Evolutionary conservation across 1,284 basidiomycete genomes (phyloP).

Genomic region (Cerrena zonata): DNA sequence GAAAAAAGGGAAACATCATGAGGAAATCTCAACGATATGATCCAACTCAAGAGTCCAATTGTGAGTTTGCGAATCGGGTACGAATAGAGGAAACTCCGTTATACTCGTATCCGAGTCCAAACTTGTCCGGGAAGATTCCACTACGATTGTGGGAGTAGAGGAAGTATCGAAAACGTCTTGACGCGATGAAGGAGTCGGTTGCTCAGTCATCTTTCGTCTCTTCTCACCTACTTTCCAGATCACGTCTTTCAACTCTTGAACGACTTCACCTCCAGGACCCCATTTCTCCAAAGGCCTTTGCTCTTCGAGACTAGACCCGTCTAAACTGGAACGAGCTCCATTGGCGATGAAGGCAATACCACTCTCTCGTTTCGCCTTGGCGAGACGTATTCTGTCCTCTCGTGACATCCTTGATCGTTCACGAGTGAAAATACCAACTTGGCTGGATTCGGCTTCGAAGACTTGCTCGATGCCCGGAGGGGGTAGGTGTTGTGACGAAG

Average conservation of each 20-base stretch:
- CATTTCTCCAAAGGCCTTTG: constrained; percentile 38
- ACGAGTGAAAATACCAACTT: constrained; percentile 36
- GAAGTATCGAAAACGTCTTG: neutral
- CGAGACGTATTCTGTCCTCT: constrained; percentile 6
- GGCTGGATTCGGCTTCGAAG: constrained; percentile 59
- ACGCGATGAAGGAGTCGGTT: neutral
- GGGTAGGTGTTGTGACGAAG: constrained; percentile 49
- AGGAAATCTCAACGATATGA: neutral
- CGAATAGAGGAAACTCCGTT: neutral
- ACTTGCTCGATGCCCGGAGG: constrained; percentile 68
- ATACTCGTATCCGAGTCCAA: neutral
- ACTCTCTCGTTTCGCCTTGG: constrained; percentile 8
- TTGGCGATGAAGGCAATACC: neutral
- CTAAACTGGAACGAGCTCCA: constrained; percentile 5
- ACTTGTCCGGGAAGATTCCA: too few relatives aligned
- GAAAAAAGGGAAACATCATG: neutral
- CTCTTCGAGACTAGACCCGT: neutral
- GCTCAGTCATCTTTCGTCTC: constrained; percentile 46
- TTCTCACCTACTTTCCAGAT: constrained; percentile 77
- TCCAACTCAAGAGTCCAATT: too few relatives aligned
- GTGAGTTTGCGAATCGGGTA: neutral
- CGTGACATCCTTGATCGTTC: constrained; percentile 4
- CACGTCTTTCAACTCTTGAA: constrained; percentile 76
- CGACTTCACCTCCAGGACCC: constrained; percentile 74
- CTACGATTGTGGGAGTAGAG: neutral